Conservation (phyloP, 2,329 filamentous ascomycete species). For the Colletotrichum scovillei region DNA sequence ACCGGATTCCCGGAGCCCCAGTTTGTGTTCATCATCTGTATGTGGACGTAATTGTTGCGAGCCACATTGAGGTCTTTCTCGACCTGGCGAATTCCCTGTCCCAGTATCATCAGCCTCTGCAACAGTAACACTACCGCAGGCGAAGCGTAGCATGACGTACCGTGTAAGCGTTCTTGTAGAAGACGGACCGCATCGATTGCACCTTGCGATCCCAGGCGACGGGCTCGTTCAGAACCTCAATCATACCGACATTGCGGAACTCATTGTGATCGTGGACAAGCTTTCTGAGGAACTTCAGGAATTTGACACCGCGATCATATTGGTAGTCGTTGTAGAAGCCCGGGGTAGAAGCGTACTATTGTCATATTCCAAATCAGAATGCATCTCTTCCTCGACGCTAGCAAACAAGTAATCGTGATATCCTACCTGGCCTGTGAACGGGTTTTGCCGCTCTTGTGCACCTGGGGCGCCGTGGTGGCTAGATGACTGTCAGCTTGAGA, state of each 20-base stretch:
- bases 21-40: constrained; percentile 59
- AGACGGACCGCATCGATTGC: constrained; percentile 50
- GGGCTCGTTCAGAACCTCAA: constrained; percentile 70
- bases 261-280: constrained; percentile 59
- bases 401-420: too few relatives aligned
- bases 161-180: constrained; percentile 57
- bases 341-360: constrained; percentile 41
- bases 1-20: constrained; percentile 69
- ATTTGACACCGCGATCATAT: constrained; percentile 65
- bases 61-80: constrained; percentile 57
- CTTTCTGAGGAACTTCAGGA: constrained; percentile 66
- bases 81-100: constrained; percentile 58
- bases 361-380: too few relatives aligned
- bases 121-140: too few relatives aligned
- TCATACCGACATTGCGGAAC: constrained; percentile 67
- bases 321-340: constrained; percentile 69
- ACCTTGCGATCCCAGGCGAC: constrained; percentile 48
- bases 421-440: constrained; percentile 57
- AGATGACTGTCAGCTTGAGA: background rate
- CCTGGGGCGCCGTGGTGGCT: constrained; percentile 61
- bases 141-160: background rate
- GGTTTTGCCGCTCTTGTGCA: constrained; percentile 56
- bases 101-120: too few relatives aligned
- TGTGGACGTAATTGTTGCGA: constrained; percentile 58
- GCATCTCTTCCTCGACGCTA: too few relatives aligned